These are phyloP conservation scores for Pythium brachiatum DNA, from an alignment of 352 stramenopile species.

Conservation along the genomic window DNA sequence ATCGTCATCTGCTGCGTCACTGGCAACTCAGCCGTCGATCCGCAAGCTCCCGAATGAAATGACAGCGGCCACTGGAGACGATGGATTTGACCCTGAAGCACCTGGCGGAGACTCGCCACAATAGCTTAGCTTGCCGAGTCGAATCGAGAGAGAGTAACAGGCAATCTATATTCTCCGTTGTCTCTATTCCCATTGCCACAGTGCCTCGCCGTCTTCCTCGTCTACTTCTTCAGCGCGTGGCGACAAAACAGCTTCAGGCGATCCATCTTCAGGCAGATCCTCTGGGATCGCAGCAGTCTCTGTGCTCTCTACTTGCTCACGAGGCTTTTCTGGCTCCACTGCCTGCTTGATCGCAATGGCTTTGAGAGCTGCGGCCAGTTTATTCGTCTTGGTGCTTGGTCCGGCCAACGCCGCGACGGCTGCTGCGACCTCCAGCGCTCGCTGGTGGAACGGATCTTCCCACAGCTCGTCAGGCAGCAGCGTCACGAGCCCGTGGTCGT, in stretches of 20 bases:
- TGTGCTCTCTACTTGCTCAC: not conserved
- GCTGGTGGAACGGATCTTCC: slow-evolving; percentile 39
- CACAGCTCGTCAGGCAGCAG: slow-evolving; percentile 61
- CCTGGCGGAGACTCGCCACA: not conserved
- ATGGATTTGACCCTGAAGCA: not conserved
- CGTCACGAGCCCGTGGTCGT: slow-evolving; percentile 66
- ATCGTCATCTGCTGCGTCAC: not conserved
- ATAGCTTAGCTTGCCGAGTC: too few relatives aligned
- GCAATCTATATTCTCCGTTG: not conserved
- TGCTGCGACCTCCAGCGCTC: not conserved
- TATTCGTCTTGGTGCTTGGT: not conserved
- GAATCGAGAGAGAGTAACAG: not conserved
- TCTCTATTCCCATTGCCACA: slow-evolving; percentile 32
- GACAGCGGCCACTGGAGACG: not conserved
- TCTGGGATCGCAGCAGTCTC: slow-evolving; percentile 31
- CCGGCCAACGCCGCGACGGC: not conserved
- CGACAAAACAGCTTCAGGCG: slow-evolving; percentile 9
- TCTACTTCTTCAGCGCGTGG: slow-evolving; percentile 46
- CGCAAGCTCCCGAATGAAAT: not conserved
- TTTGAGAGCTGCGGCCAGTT: not conserved
- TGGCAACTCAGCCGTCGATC: not conserved
- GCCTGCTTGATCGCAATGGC: slow-evolving; percentile 1
- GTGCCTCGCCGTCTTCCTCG: slow-evolving; percentile 37
- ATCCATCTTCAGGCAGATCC: slow-evolving; percentile 22
- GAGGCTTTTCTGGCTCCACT: not conserved